These are phyloP conservation scores for Epichloe baconii DNA, from an alignment of 2,329 filamentous ascomycete genomes.

Conservation along the genomic window DNA sequence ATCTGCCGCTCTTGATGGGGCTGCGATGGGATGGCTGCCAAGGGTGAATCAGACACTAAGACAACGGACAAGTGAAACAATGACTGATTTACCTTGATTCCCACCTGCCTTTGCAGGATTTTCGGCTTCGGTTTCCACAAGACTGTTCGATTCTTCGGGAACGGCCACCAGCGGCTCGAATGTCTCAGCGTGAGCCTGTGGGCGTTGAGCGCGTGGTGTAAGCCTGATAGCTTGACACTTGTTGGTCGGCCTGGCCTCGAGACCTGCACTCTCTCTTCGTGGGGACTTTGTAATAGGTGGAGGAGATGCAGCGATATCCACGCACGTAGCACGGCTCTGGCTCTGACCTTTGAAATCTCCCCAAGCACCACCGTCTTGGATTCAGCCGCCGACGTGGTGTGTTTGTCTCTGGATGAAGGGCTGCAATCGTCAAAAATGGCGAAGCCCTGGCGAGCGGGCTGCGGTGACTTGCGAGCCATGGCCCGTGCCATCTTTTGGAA, in stretches of 20 bases:
- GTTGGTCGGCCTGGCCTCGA: slow-evolving; percentile 7
- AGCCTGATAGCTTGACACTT: slow-evolving; percentile 9
- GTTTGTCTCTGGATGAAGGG: neutral
- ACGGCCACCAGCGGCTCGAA: slow-evolving; percentile 22
- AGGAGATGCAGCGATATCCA: neutral
- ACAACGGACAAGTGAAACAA: neutral
- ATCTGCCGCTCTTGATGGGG: neutral
- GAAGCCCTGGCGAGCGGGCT: neutral
- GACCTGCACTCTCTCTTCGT: neutral
- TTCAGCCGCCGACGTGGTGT: neutral
- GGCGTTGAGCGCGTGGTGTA: slow-evolving; percentile 15
- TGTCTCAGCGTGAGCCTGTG: slow-evolving; percentile 17
- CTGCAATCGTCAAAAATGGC: slow-evolving; percentile 2
- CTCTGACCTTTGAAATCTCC: slow-evolving; percentile 4
- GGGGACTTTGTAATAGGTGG: slow-evolving; percentile 1
- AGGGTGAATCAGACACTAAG: neutral
- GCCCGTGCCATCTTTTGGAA: neutral
- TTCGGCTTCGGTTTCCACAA: neutral
- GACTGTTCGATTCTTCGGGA: slow-evolving; percentile 15
- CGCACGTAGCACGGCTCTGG: neutral
- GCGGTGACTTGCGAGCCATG: slow-evolving; percentile 1
- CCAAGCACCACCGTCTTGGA: slow-evolving; percentile 1
- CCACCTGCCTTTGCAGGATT: neutral
- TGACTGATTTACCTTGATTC: neutral
- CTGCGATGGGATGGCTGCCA: neutral